These are phyloP conservation scores for Colletotrichum sp. DNA, from an alignment of 2,329 filamentous ascomycete genomes.

Conservation along the genomic window DNA sequence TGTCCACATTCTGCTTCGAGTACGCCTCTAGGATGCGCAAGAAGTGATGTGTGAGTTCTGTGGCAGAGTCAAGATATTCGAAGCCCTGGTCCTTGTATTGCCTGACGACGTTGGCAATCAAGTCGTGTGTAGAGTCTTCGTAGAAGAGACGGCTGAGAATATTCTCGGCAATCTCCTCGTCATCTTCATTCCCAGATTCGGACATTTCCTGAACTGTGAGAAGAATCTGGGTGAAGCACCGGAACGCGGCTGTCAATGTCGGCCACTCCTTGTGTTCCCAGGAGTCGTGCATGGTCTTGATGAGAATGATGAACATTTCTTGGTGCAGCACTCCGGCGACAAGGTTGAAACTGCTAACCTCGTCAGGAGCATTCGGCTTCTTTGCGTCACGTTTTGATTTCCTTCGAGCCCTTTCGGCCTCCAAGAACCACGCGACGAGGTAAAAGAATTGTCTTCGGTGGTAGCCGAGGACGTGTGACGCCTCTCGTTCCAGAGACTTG, in stretches of 20 bases:
- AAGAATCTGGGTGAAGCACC: slow-evolving; percentile 93
- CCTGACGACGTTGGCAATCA: slow-evolving; percentile 78
- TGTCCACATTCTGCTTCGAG: slow-evolving; percentile 91
- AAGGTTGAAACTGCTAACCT: slow-evolving; percentile 80
- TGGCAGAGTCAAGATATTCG: slow-evolving; percentile 89
- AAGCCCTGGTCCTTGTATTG: slow-evolving; percentile 95
- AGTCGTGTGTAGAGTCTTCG: slow-evolving; percentile 92
- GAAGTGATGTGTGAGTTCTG: slow-evolving; percentile 90
- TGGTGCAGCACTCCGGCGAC: slow-evolving; percentile 92
- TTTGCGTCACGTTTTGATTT: slow-evolving; percentile 61
- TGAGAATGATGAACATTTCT: slow-evolving; percentile 90
- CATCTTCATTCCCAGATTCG: slow-evolving; percentile 83
- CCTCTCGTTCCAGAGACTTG: slow-evolving; percentile 89
- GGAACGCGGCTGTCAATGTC: slow-evolving; percentile 85
- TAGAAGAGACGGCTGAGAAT: slow-evolving; percentile 98
- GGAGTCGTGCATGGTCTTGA: slow-evolving; percentile 78
- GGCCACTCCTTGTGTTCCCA: slow-evolving; percentile 87
- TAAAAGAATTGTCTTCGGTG: slow-evolving; percentile 92
- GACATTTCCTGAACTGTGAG: slow-evolving; percentile 93
- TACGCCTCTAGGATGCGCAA: slow-evolving; percentile 90
- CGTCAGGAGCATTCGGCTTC: slow-evolving; percentile 46
- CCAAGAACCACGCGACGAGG: slow-evolving; percentile 88
- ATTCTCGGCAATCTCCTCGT: slow-evolving; percentile 97
- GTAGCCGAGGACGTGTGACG: slow-evolving; percentile 76
- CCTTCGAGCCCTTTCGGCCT: slow-evolving; percentile 79